Base-by-base conservation (phyloP, 345 rosid genomes). In the Litchi chinensis region DNA sequence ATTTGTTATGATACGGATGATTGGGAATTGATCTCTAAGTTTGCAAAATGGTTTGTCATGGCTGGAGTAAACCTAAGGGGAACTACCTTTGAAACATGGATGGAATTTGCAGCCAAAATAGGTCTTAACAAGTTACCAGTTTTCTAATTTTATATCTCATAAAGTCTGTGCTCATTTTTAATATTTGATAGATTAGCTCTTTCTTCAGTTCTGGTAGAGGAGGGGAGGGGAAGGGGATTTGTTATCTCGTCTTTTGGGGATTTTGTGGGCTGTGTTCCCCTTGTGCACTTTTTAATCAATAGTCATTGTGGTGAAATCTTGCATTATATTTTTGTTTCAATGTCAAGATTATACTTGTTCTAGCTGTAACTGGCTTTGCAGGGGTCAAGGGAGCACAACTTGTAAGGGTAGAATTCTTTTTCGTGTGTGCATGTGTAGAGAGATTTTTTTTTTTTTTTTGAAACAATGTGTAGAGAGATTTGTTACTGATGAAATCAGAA, bases 81-180 rank as follows among this genome's bases (percentile, higher is more conserved):
- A 83, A 77, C 89, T 74, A 66, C 98, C 46, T 93, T 92, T 79
- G 98, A 90, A 80, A 75, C 71, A 39, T 95, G 94, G 98, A 95
- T 95, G 95, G 89, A 89, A 39, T 92, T 91, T 83, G 89, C 95
- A 76, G 90, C 90, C 76, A 87, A 83, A 80, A 91, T 85, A 92
- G 97, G 98, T 92, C 67, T 76, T 5, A 69, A 19, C 19, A 65
- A 69, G 19, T 68, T 74, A 57, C 32, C 39, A 26, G 16, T 76
- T 75, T 59, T 64, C 64, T 24, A 68, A 62, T 19, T 80, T 32
- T 72, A 5, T 65, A 41, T 68, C 19, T 37, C 69, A 50, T 83
- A 37, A 32, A 19, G 74, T 52, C 44, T 50, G n/a, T n/a, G n/a
- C n/a, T n/a, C n/a, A n/a, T n/a, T n/a, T n/a, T n/a, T n/a, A n/a